phyloP scores from a whole-genome alignment of 2,329 filamentous ascomycete species.

The Monilinia vaccinii-corymbosi region DNA sequence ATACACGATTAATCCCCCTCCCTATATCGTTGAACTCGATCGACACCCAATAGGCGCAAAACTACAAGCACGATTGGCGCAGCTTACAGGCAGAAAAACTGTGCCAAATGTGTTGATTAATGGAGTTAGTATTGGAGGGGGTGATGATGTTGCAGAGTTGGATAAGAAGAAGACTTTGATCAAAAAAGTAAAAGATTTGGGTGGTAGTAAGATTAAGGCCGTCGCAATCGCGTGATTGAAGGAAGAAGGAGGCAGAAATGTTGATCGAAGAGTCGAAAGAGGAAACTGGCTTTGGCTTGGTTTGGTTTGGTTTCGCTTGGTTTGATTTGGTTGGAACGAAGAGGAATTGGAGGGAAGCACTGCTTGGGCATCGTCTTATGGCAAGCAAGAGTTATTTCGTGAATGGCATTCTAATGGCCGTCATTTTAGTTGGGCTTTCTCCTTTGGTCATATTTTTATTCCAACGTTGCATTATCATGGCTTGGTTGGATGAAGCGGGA shows the following conservation, averaged over 20 bases:
- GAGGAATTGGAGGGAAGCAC: background rate
- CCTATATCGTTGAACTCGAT: slow-evolving; percentile 87
- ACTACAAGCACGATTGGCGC: slow-evolving; percentile 62
- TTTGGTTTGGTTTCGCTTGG: background rate
- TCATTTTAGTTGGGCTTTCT: background rate
- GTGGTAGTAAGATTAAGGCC: slow-evolving; percentile 48
- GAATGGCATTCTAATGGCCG: background rate
- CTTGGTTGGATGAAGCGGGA: background rate
- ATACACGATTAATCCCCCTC: slow-evolving; percentile 73
- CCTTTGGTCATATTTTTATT: background rate
- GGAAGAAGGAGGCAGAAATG: background rate
- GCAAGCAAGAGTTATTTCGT: background rate
- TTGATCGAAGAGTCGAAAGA: background rate
- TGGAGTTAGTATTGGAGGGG: slow-evolving; percentile 80
- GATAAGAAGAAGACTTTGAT: slow-evolving; percentile 58
- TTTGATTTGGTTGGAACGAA: background rate
- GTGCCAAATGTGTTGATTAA: slow-evolving; percentile 90
- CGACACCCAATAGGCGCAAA: slow-evolving; percentile 62
- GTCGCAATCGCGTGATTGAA: background rate
- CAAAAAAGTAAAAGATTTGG: slow-evolving; percentile 63
- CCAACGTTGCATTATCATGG: background rate
- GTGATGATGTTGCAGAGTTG: slow-evolving; percentile 73
- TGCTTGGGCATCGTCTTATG: background rate
- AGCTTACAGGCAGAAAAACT: slow-evolving; percentile 70
- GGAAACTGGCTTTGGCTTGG: background rate